A percentile compares a stretch with the other conserved stretches of the same genome.
These are phyloP conservation scores for Metarhizium rileyi DNA, from an alignment of 2,329 filamentous ascomycete species.

Conservation along the genomic window DNA sequence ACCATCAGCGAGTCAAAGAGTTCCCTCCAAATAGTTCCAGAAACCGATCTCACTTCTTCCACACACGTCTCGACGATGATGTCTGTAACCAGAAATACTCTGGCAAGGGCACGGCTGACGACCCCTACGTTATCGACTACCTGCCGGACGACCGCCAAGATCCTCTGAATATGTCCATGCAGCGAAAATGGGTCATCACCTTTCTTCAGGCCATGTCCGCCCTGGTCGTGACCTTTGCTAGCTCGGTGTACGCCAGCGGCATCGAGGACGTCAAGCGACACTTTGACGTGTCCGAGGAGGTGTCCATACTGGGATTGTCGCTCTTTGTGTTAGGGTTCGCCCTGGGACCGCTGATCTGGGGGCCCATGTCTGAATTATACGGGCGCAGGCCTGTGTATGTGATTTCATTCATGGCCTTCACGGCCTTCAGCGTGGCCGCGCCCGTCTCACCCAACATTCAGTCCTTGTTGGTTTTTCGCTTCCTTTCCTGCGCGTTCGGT, in stretches of 20 bases:
- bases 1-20: no score
- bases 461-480: no score
- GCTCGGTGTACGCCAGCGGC: conserved; percentile 70
- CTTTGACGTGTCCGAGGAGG: conserved; percentile 62
- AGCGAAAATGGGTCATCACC: conserved; percentile 73
- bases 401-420: no score
- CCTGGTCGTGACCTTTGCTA: conserved; percentile 63
- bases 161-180: conserved; percentile 77
- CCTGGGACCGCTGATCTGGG: conserved; percentile 70
- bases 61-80: no score
- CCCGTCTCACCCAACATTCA: no score
- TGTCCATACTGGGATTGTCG: conserved; percentile 61
- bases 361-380: conserved; percentile 66
- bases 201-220: conserved; percentile 73
- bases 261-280: conserved; percentile 51
- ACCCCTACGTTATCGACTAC: no score
- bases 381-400: conserved; percentile 65
- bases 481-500: conserved; percentile 51
- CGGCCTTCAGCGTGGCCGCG: no score
- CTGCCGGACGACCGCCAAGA: conserved; percentile 63
- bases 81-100: no score
- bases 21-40: no score
- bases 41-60: no score
- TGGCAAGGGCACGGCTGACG: no score
- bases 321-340: conserved; percentile 78